Conservation (phyloP, 1,139 yeast genomes). For the Tardiomyces blankii region DNA sequence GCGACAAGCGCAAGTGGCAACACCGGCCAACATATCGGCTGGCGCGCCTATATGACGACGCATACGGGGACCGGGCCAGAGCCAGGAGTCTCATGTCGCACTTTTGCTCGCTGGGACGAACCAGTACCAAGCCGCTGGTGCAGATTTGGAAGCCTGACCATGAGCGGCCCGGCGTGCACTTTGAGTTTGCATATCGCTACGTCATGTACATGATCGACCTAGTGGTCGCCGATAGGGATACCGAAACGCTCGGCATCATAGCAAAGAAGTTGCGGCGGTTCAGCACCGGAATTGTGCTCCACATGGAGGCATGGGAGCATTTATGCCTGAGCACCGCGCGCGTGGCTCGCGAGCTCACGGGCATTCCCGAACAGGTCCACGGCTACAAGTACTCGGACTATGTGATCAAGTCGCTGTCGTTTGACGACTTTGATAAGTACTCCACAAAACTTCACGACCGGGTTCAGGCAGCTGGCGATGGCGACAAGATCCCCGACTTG, state of each 20-base stretch:
- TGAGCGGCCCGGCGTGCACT: slow-evolving; percentile 92
- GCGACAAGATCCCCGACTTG: slow-evolving; percentile 10
- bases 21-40: slow-evolving; percentile 72
- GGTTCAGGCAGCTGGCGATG: slow-evolving; percentile 1
- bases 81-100: slow-evolving; percentile 58
- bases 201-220: slow-evolving; percentile 52
- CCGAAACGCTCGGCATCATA: slow-evolving; percentile 46
- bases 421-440: slow-evolving; percentile 31
- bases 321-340: slow-evolving; percentile 39
- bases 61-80: slow-evolving; percentile 36
- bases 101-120: slow-evolving; percentile 18
- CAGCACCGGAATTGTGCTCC: slow-evolving; percentile 59
- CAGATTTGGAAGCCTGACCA: slow-evolving; percentile 89
- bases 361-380: slow-evolving; percentile 26
- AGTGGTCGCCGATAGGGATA: slow-evolving; percentile 43
- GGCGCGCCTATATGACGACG: slow-evolving; percentile 52
- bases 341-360: slow-evolving; percentile 36
- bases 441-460: slow-evolving; percentile 10
- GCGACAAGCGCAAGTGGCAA: slow-evolving; percentile 86
- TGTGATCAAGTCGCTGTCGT: slow-evolving; percentile 36
- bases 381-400: slow-evolving; percentile 38
- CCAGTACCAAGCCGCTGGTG: slow-evolving; percentile 50
- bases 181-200: slow-evolving; percentile 64
- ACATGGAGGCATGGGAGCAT: slow-evolving; percentile 54
- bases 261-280: slow-evolving; percentile 65